Base-by-base conservation (phyloP, 2,329 filamentous ascomycete genomes). In the Coleophoma crateriformis region DNA sequence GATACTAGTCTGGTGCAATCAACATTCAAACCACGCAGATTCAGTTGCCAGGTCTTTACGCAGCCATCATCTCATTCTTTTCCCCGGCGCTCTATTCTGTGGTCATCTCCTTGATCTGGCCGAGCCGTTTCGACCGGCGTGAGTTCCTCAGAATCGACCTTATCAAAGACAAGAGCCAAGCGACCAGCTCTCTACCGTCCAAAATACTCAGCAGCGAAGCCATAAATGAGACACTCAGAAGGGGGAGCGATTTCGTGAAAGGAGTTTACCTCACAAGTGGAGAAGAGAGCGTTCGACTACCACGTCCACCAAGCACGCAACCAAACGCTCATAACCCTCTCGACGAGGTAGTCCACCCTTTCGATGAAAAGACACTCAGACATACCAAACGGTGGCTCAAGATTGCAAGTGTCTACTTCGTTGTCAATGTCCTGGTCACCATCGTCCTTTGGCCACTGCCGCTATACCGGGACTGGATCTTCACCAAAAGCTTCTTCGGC, bases 391-490 rank as follows among this genome's bases (percentile, higher is more conserved):
- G 59, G 2, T 72, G 71, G 71, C 63, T 66, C 15, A 63, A 62
- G 4, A 68, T 72, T 48, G 70, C 73, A 0, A 68, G 67, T 58
- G 53, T 64, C 1, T 67, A 69, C 15, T 72, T 70, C 44, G 57
- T 71, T 1, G 59, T 69, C 33, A 66, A 74, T 44, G 66, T 77
- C 1, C 55, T 75, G 7, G 59, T 73, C 10, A 77, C 74, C 0
- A 69, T 75, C 22, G 55, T 78, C 11, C 54, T 68, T 1, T 77
- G 73, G 75, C 74, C 73, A 0, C 64, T 78, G 61, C 73, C 74
- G 19, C 63, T 77, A 5, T 77, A 77, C 53, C 68, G 73, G 2
- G 62, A 72, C 55, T 77, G 71, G 47, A 68, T 77, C 37, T 77
- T 77, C 52, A 73, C 67, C 0, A 68, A 67, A 54, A 57, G 64